These are phyloP conservation scores for Chaetoceros muelleri DNA, from an alignment of 108 stramenopile species.

Conservation along the genomic window DNA sequence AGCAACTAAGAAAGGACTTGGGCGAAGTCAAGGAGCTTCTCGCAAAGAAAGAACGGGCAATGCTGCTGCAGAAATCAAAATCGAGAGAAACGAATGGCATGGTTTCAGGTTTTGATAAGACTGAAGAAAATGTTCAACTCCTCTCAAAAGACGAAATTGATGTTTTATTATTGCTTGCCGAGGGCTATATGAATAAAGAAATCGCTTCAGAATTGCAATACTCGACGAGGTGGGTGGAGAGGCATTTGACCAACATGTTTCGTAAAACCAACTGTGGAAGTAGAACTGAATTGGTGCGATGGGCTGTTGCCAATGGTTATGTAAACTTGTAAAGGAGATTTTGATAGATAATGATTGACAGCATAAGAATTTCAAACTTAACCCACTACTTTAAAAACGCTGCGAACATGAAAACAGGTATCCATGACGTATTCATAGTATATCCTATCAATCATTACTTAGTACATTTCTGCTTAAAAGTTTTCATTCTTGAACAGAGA, in stretches of 20 bases:
- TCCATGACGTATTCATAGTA: no score
- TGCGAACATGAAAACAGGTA: no score
- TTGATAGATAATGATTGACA: no score
- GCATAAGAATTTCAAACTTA: no score
- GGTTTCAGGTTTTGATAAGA: slow-evolving; percentile 11
- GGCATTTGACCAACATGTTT: slow-evolving; percentile 50
- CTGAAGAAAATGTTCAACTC: slow-evolving; percentile 25
- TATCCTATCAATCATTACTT: no score
- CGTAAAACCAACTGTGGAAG: slow-evolving; percentile 48
- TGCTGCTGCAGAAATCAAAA: slow-evolving; percentile 28
- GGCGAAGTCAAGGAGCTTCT: slow-evolving; percentile 51
- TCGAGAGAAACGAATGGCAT: slow-evolving; percentile 28
- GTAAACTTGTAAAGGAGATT: slow-evolving; percentile 14
- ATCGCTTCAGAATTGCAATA: slow-evolving; percentile 37
- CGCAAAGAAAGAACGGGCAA: slow-evolving; percentile 1
- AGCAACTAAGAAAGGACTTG: slow-evolving; percentile 49
- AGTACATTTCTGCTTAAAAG: no score
- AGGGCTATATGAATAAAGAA: slow-evolving; percentile 56
- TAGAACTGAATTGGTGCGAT: slow-evolving; percentile 56
- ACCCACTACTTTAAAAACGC: no score
- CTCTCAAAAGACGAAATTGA: slow-evolving; percentile 24
- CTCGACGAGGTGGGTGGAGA: slow-evolving; percentile 31
- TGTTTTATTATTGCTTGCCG: slow-evolving; percentile 40
- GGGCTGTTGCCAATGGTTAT: slow-evolving; percentile 49
- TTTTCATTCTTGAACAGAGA: slow-evolving; percentile 33